Evolutionary conservation across 2,329 filamentous ascomycete species (phyloP).

Genomic region (Calcarisporium arbuscula): DNA sequence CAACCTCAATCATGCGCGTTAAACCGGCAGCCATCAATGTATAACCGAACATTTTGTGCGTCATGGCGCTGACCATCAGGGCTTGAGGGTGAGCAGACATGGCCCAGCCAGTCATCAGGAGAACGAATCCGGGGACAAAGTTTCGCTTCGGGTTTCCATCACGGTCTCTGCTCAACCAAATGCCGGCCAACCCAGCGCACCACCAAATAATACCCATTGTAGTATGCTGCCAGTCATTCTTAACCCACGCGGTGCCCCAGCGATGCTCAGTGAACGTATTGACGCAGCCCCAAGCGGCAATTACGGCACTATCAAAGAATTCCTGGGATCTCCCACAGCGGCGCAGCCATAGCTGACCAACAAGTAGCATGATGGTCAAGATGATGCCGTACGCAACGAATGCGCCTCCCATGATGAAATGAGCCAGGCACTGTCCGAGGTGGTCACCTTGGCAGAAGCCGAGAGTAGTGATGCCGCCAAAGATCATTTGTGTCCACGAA

Average conservation of each 20-base stretch:
- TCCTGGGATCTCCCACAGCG: conserved; percentile 84
- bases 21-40: conserved; percentile 87
- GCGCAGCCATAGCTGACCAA: conserved; percentile 82
- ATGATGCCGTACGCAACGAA: conserved; percentile 93
- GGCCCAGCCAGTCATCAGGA: conserved; percentile 87
- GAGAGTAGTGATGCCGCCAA: conserved; percentile 85
- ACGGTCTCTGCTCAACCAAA: conserved; percentile 84
- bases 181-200: conserved; percentile 82
- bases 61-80: conserved; percentile 75
- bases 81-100: conserved; percentile 91
- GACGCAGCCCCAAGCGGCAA: conserved; percentile 91
- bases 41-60: conserved; percentile 87
- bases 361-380: conserved; percentile 77
- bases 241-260: conserved; percentile 84
- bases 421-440: conserved; percentile 83
- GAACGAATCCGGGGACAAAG: conserved; percentile 84
- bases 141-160: conserved; percentile 86
- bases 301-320: conserved; percentile 89
- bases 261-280: conserved; percentile 98
- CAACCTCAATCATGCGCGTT: conserved; percentile 82
- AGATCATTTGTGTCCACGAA: conserved; percentile 90
- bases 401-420: conserved; percentile 98
- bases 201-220: conserved; percentile 99
- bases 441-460: conserved; percentile 94
- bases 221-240: conserved; percentile 94